Conservation (phyloP, 2,329 filamentous ascomycete species). For the Calcarisporium arbuscula region DNA sequence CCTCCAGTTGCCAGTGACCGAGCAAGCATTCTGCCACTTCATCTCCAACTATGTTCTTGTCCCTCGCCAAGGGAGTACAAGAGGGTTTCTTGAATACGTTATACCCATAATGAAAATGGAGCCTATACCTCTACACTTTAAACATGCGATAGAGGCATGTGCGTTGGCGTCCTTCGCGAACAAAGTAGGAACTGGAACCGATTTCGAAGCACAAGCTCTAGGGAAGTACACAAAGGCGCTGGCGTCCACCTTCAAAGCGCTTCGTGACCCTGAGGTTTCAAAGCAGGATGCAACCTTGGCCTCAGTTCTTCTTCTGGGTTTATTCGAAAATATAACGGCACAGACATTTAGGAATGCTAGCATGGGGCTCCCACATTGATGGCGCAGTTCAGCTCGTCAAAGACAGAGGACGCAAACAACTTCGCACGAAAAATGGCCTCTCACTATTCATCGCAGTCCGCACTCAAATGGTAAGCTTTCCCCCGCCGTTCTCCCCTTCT, state of each 20-base stretch:
- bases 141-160: constrained; percentile 53
- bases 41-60: constrained; percentile 54
- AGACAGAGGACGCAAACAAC: constrained; percentile 48
- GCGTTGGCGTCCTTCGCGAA: constrained; percentile 52
- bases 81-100: constrained; percentile 55
- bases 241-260: constrained; percentile 43
- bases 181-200: constrained; percentile 21
- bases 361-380: constrained; percentile 59
- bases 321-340: constrained; percentile 57
- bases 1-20: constrained; percentile 40
- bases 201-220: constrained; percentile 35
- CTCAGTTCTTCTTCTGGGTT: constrained; percentile 51
- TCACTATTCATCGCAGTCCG: constrained; percentile 54
- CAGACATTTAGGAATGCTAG: constrained; percentile 45
- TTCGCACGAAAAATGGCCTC: constrained; percentile 45
- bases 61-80: constrained; percentile 40
- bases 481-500: not conserved
- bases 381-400: constrained; percentile 57
- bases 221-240: constrained; percentile 50
- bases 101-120: constrained; percentile 47
- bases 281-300: constrained; percentile 53
- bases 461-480: constrained; percentile 47
- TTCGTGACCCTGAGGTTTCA: constrained; percentile 42
- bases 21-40: constrained; percentile 54
- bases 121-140: constrained; percentile 39